Evolutionary conservation across 768 basidiomycete genomes (phyloP).

Genomic region (Hygrocybe punicea): DNA sequence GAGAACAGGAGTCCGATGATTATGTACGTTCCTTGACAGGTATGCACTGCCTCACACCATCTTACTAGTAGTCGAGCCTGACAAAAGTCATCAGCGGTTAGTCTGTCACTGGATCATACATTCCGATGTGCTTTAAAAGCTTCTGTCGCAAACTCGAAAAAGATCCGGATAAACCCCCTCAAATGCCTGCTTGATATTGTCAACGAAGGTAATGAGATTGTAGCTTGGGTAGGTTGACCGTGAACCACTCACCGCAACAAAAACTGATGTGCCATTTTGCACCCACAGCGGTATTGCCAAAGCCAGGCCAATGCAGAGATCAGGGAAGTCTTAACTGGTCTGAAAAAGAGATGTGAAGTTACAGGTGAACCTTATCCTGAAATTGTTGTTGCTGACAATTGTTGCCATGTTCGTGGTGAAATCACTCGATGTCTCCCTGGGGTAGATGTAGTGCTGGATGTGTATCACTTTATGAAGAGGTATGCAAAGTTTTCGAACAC

Average conservation of each 20-base stretch:
- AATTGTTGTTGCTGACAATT: background rate
- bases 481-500: background rate
- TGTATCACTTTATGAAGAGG: constrained; percentile 1
- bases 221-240: constrained; percentile 1
- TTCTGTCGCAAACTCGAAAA: background rate
- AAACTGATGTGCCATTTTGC: background rate
- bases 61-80: too few relatives aligned
- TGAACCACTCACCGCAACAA: background rate
- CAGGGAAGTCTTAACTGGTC: background rate
- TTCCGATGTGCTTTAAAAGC: background rate
- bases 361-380: background rate
- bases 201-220: background rate
- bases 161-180: background rate
- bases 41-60: background rate
- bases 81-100: too few relatives aligned
- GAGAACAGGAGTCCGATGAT: background rate
- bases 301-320: constrained; percentile 5
- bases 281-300: background rate
- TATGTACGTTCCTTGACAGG: background rate
- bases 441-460: background rate
- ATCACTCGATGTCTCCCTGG: background rate
- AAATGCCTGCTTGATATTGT: background rate
- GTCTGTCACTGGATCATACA: constrained; percentile 1
- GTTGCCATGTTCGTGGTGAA: background rate
- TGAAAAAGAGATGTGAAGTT: background rate